These are phyloP conservation scores for Xylaria sp. DNA, from an alignment of 2,329 filamentous ascomycete genomes.

Conservation along the genomic window DNA sequence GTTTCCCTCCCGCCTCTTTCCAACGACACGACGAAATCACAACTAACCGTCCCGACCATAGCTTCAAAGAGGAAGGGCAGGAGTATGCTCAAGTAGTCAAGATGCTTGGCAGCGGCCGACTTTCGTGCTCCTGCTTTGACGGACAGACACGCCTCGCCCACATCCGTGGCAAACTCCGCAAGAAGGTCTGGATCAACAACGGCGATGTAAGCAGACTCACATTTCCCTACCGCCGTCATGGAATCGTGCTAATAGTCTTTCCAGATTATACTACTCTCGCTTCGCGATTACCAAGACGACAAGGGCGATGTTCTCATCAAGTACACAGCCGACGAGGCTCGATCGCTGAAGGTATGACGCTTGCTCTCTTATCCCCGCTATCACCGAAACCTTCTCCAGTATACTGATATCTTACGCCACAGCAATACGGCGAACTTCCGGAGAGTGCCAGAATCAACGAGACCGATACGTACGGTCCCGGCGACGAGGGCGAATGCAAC, in stretches of 20 bases:
- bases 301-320: constrained; percentile 95
- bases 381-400: neutral
- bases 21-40: neutral
- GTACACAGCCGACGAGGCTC: constrained; percentile 95
- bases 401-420: constrained; percentile 17
- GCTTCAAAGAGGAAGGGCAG: constrained; percentile 97
- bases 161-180: constrained; percentile 95
- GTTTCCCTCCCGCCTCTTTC: neutral
- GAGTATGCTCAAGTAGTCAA: constrained; percentile 82
- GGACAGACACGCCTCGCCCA: constrained; percentile 84
- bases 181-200: constrained; percentile 99
- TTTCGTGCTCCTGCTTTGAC: constrained; percentile 95
- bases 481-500: constrained; percentile 93
- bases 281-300: constrained; percentile 93
- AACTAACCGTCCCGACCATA: constrained; percentile 16
- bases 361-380: neutral
- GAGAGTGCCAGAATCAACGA: constrained; percentile 99
- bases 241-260: constrained; percentile 8
- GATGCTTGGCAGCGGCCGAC: constrained; percentile 95
- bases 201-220: constrained; percentile 42
- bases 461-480: constrained; percentile 92
- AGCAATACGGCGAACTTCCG: constrained; percentile 92
- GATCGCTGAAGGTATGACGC: constrained; percentile 75
- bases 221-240: too few relatives aligned
- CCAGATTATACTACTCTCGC: constrained; percentile 85